Evolutionary conservation across 2,329 filamentous ascomycete genomes (phyloP).

Genomic region (Aureobasidium leucospermi): DNA sequence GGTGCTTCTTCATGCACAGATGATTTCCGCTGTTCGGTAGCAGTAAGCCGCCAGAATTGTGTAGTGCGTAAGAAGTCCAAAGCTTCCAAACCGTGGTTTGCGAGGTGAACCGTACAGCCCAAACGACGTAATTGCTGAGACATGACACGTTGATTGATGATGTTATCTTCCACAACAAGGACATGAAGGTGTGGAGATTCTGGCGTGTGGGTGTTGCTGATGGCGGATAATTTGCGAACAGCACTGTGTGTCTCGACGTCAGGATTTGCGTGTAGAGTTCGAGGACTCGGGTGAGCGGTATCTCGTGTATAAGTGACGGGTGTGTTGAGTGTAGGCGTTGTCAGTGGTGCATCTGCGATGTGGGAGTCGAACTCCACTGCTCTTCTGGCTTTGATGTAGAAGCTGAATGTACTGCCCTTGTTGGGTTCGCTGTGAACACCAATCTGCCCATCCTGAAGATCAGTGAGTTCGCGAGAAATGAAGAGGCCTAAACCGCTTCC

Average conservation of each 20-base stretch:
- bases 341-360: not conserved
- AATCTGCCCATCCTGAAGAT: slow-evolving; percentile 61
- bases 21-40: not conserved
- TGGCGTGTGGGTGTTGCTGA: not conserved
- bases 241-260: not conserved
- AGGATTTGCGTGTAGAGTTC: not conserved
- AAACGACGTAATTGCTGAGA: slow-evolving; percentile 23
- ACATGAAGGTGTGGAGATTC: slow-evolving; percentile 14
- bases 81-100: slow-evolving; percentile 24
- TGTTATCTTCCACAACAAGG: slow-evolving; percentile 25
- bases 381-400: slow-evolving; percentile 56
- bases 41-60: slow-evolving; percentile 10
- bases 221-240: not conserved
- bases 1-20: not conserved
- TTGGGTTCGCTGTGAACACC: slow-evolving; percentile 53
- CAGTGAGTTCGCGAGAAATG: slow-evolving; percentile 58
- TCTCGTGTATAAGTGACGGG: not conserved
- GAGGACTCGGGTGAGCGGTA: not conserved
- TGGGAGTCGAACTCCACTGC: not conserved
- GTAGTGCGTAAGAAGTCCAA: slow-evolving; percentile 21
- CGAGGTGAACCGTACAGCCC: slow-evolving; percentile 22
- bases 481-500: slow-evolving; percentile 62
- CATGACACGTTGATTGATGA: slow-evolving; percentile 22
- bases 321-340: not conserved
- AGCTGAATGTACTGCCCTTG: slow-evolving; percentile 57